Evolutionary conservation across 441 rosid species (phyloP).

Genomic region (Euphorbia schlechtendalii): DNA sequence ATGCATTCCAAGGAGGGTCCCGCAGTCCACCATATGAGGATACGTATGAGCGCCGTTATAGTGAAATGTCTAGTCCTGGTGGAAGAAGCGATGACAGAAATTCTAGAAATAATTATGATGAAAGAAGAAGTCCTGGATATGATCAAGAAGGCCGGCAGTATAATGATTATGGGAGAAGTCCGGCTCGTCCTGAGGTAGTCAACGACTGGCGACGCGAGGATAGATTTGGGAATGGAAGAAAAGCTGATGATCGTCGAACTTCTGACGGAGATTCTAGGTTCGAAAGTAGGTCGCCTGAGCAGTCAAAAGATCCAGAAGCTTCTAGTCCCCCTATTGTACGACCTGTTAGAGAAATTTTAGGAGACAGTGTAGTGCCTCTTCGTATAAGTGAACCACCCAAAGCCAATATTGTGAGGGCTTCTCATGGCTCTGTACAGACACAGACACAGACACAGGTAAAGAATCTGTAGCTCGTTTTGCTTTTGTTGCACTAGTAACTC

Average conservation of each 20-base stretch:
- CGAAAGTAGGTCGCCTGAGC: conserved; percentile 76
- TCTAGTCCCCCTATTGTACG: conserved; percentile 73
- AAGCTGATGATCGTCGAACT: conserved; percentile 42
- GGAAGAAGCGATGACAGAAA: conserved; percentile 58
- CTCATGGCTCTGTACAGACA: conserved; percentile 33
- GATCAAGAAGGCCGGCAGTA: conserved; percentile 53
- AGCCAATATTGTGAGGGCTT: conserved; percentile 41
- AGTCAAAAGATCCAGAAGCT: conserved; percentile 47
- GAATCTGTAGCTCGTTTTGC: conserved; percentile 1
- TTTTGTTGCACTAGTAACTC: background rate
- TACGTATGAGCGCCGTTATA: conserved; percentile 52
- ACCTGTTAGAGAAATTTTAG: conserved; percentile 93
- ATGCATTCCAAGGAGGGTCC: conserved; percentile 62
- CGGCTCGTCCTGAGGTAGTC: conserved; percentile 66
- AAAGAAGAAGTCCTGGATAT: conserved; percentile 70
- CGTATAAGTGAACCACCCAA: conserved; percentile 86
- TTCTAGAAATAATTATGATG: conserved; percentile 39
- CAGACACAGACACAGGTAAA: conserved; percentile 44
- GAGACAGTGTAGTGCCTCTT: conserved; percentile 77
- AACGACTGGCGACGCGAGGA: conserved; percentile 95
- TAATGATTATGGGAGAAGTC: conserved; percentile 63
- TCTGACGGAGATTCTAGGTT: conserved; percentile 54
- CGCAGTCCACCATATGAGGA: conserved; percentile 86
- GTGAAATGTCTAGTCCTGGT: conserved; percentile 79
- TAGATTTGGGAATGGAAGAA: conserved; percentile 75